Evolutionary conservation across 139 green algal species (phyloP), one percentile per base, ranked within the genome.

Genomic region (Trebouxia sp.): DNA sequence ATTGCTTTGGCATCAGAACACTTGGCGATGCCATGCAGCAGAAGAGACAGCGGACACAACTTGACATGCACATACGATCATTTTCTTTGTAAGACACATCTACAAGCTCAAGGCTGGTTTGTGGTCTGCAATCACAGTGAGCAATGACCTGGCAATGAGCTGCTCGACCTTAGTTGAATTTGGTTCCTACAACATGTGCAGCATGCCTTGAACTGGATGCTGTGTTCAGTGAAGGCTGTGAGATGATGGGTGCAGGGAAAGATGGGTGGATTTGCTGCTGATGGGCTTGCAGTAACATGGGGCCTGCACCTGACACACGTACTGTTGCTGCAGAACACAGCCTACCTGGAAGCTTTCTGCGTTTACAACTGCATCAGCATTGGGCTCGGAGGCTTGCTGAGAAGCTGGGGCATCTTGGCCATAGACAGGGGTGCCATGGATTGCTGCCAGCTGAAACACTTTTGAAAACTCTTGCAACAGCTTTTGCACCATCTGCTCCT

Each of bases 391-490:
- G 26, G 55, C 26, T 30, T 65, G 55, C 8, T 22, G 14, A 11
- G 35, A 17, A 14, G 35, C n/a, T 26, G 62, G 32, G 10, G 62
- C 32, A 45, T 39, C 32, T 43, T 72, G 62, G 8, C 62, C 62
- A 38, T 77, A 77, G 8, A 41, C 69, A 41, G 69, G 69, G 5
- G 88, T 94, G 37, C 85, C 92, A 81, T 85, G 82, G 28, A 82
- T 26, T 41, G 76, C 75, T 1, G 90, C 87, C 58, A 90, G 88
- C n/a, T 83, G 89, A 88, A 96, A 96, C 43, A 94, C 91, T 55
- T 94, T 88, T 14, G 88, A 88, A 75, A 94, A 96, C 82, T 96
- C 92, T 37, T 83, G 66, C 30, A 92, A 85, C 69, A 94, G 88
- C 81, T 81, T 78, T 72, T 89, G 75, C 41, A 93, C 80, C 42